Base-by-base conservation (phyloP, 371 early-diverging fungal genomes). In the Basidiobolus heterosporus region DNA sequence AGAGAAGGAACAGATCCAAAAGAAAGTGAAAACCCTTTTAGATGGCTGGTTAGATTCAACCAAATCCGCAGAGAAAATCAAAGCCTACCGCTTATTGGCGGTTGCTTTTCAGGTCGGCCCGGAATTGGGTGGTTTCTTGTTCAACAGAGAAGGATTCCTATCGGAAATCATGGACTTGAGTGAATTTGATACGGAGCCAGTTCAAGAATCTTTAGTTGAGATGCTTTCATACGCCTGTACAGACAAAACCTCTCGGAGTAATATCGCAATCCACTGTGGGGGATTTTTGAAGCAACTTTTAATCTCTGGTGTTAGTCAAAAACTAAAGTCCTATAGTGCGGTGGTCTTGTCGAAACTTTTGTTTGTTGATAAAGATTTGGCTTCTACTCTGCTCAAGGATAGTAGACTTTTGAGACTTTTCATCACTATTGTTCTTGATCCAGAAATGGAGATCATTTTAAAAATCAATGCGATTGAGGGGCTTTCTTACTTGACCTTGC, bases 131-230 rank as follows among this genome's bases (percentile, higher is more conserved):
- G 62, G 68, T 9, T 57, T 61, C 3, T 71, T 85, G 20, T 50
- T 88, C n/a, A 58, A 61, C 44, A 67, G 69, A 36, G 70, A 71
- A 15, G 80, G 82, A 0, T 47, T 78, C 0, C 49, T 87, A 23
- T 78, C 65, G 22, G 77, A 80, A 16, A 65, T 83, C 46, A 66
- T 82, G 65, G 85, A 85, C 51, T 63, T 67, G 18, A 54, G 78
- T 24, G 86, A 85, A 17, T 70, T 72, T 52, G 86, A 83, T 46
- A 54, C 67, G 2, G 64, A 64, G 17, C 55, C 62, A 7, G 72
- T 78, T 2, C 82, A 84, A 51, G 48, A 72, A 13, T 70, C 75
- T 1, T 62, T 77, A 6, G 52, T 75, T 0, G 71, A 81, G 37
- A 65, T 74, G 2, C 64, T 88, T 3, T 76, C 76, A 0, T 58